A percentile compares a stretch with the other conserved stretches of the same genome.
These are phyloP conservation scores for Colletotrichum theobromicola DNA, from an alignment of 2,329 filamentous ascomycete genomes.

Conservation along the genomic window DNA sequence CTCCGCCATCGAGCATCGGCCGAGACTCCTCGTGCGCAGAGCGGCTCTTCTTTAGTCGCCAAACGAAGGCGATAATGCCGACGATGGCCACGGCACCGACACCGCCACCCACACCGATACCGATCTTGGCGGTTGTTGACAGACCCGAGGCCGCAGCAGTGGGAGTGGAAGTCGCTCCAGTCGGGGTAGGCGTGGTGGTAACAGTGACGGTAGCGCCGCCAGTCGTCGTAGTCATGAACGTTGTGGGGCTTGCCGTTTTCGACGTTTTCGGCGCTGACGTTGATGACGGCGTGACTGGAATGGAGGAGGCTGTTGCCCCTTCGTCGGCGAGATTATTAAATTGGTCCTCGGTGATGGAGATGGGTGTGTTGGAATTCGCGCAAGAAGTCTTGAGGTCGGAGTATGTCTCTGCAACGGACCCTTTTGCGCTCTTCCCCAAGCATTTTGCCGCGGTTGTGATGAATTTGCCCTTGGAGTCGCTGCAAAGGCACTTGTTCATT, in stretches of 20 bases:
- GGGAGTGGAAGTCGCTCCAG: background rate
- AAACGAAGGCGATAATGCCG: slow-evolving; percentile 1
- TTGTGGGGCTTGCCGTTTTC: slow-evolving; percentile 19
- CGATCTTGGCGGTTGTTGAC: slow-evolving; percentile 41
- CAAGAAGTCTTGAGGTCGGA: slow-evolving; percentile 49
- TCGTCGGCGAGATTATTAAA: slow-evolving; percentile 37
- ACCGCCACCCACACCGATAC: slow-evolving; percentile 42
- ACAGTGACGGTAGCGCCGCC: slow-evolving; percentile 15
- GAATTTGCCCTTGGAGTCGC: slow-evolving; percentile 51
- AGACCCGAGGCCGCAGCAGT: slow-evolving; percentile 25
- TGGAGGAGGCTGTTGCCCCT: slow-evolving; percentile 15
- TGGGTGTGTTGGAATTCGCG: slow-evolving; percentile 44
- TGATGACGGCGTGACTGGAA: slow-evolving; percentile 23
- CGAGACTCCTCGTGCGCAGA: slow-evolving; percentile 16
- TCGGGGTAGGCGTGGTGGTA: background rate
- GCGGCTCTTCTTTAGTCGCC: slow-evolving; percentile 15
- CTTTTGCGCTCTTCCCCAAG: slow-evolving; percentile 39
- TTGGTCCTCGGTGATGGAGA: slow-evolving; percentile 44
- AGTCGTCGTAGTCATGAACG: slow-evolving; percentile 3
- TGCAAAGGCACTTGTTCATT: slow-evolving; percentile 56
- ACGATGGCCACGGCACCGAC: slow-evolving; percentile 28
- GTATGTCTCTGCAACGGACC: slow-evolving; percentile 48
- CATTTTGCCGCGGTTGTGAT: slow-evolving; percentile 52
- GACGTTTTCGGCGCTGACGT: slow-evolving; percentile 22
- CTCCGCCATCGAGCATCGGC: slow-evolving; percentile 20